Evolutionary conservation across 2,329 filamentous ascomycete genomes (phyloP).

Genomic region (Aureobasidium sp.): DNA sequence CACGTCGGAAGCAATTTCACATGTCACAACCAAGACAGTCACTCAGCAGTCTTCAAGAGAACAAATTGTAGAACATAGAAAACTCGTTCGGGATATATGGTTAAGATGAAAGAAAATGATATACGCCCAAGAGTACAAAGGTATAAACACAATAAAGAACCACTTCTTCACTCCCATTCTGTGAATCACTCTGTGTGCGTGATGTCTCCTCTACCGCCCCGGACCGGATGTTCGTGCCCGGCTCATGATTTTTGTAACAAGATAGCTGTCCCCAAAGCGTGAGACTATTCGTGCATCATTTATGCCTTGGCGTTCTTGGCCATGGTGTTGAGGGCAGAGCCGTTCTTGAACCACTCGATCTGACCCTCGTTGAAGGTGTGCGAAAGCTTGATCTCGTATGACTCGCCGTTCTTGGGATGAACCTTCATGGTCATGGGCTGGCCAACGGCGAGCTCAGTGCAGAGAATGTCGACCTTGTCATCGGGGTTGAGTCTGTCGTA

Average conservation of each 20-base stretch:
- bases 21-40: neutral
- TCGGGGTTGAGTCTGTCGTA: conserved; percentile 79
- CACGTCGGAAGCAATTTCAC: no score
- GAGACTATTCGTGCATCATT: conserved; percentile 4
- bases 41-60: neutral
- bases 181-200: conserved; percentile 6
- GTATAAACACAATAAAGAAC: conserved; percentile 12
- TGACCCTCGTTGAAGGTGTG: conserved; percentile 99
- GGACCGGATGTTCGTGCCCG: neutral
- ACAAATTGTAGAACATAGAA: conserved; percentile 1
- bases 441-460: conserved; percentile 83
- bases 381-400: conserved; percentile 73
- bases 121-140: conserved; percentile 13
- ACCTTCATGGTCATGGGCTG: conserved; percentile 88
- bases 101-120: conserved; percentile 3
- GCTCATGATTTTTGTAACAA: neutral
- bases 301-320: conserved; percentile 48
- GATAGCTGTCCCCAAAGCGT: conserved; percentile 1
- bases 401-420: conserved; percentile 68
- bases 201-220: conserved; percentile 4
- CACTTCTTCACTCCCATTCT: neutral
- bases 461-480: conserved; percentile 83
- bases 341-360: conserved; percentile 99
- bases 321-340: conserved; percentile 97
- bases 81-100: conserved; percentile 2